Conservation (phyloP, 805 yeast species). For the Pichia manshurica region DNA sequence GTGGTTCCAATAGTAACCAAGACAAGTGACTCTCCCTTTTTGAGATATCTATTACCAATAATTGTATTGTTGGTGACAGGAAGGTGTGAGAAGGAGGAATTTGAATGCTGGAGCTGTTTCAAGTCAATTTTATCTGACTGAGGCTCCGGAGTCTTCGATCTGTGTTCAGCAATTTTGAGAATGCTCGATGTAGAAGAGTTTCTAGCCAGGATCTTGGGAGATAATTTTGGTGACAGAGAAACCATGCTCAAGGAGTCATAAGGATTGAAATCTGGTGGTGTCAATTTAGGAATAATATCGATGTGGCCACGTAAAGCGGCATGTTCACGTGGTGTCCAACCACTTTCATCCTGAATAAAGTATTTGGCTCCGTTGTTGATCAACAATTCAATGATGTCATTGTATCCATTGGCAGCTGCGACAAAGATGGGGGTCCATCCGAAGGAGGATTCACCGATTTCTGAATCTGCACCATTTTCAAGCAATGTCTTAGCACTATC, state of each 20-base stretch:
- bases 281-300: conserved; percentile 55
- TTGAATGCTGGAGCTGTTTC: conserved; percentile 1
- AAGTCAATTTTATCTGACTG: conserved; percentile 16
- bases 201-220: conserved; percentile 28
- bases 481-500: conserved; percentile 53
- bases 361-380: conserved; percentile 48
- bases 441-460: conserved; percentile 67
- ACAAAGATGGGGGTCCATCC: conserved; percentile 94
- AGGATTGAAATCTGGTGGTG: conserved; percentile 41
- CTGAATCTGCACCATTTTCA: conserved; percentile 60
- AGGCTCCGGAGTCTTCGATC: conserved; percentile 3
- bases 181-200: conserved; percentile 18
- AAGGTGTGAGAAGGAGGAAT: conserved; percentile 12
- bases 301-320: conserved; percentile 88
- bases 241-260: conserved; percentile 20
- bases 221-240: conserved; percentile 22
- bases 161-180: conserved; percentile 22
- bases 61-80: conserved; percentile 44
- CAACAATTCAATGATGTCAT: conserved; percentile 50
- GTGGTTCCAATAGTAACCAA: conserved; percentile 82
- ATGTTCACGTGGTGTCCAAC: conserved; percentile 98
- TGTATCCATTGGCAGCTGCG: conserved; percentile 82
- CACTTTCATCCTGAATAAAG: conserved; percentile 66
- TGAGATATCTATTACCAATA: conserved; percentile 76
- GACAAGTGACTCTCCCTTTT: conserved; percentile 59